phyloP scores from a whole-genome alignment of 306 rosid species.

The Cucumis melo region DNA sequence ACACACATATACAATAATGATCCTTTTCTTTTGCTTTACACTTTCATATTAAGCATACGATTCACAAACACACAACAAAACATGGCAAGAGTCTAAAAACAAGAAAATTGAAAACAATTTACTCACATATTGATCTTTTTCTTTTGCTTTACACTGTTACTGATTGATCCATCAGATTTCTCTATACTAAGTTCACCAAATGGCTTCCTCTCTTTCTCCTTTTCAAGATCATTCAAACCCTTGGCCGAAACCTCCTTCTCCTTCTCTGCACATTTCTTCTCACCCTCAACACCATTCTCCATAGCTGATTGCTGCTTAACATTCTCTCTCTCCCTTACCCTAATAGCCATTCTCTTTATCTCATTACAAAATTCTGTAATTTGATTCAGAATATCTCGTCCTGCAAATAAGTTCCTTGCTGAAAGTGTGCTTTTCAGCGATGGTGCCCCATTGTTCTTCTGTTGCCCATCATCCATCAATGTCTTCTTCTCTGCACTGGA shows the following conservation, averaged over 20 bases:
- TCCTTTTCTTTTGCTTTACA: no score
- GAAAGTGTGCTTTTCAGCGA: conserved; percentile 66
- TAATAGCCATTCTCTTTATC: conserved; percentile 60
- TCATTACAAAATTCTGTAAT: conserved; percentile 83
- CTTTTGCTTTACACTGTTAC: conserved; percentile 27
- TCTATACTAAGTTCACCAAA: conserved; percentile 29
- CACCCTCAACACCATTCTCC: conserved; percentile 16
- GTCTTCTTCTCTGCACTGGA: conserved; percentile 63
- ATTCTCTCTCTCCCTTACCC: conserved; percentile 49
- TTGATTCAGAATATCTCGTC: conserved; percentile 72
- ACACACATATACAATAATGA: not conserved
- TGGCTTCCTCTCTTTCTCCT: conserved; percentile 48
- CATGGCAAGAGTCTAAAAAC: not conserved
- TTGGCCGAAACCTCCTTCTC: conserved; percentile 12
- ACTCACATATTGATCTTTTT: conserved; percentile 46
- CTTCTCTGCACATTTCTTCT: conserved; percentile 17
- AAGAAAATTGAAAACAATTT: not conserved
- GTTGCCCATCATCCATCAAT: conserved; percentile 16
- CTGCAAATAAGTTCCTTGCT: conserved; percentile 53
- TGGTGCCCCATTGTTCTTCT: conserved; percentile 23
- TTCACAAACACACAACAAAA: not conserved
- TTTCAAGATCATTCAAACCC: conserved; percentile 26
- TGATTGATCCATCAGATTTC: conserved; percentile 24
- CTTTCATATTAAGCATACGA: not conserved
- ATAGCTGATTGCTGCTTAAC: conserved; percentile 18